A percentile compares a stretch with the other conserved stretches of the same genome.
Evolutionary conservation across 306 rosid species (phyloP).

Genomic region (Acacia acuminata): DNA sequence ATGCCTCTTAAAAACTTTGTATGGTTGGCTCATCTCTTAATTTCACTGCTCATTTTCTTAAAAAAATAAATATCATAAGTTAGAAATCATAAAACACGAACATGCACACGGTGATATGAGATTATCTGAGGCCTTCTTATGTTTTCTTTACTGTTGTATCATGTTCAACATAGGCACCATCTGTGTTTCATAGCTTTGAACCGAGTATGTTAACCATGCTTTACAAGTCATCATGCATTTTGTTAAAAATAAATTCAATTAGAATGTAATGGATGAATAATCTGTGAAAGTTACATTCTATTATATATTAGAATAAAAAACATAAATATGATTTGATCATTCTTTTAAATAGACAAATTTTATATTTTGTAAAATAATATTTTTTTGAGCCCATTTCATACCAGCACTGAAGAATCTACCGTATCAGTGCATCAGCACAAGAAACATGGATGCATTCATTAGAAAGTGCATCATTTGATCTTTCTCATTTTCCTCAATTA

Average conservation of each 20-base stretch:
- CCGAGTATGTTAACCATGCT: neutral
- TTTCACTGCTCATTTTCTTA: neutral
- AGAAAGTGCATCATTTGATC: conserved; percentile 20
- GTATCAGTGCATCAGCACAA: neutral
- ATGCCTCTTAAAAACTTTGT: neutral
- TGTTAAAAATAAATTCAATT: neutral
- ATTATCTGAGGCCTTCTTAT: neutral
- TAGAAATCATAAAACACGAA: neutral
- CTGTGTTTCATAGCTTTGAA: neutral
- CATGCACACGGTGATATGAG: neutral
- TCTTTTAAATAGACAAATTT: neutral
- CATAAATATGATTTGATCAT: neutral
- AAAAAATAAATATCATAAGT: neutral
- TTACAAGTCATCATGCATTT: neutral
- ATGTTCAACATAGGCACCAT: neutral
- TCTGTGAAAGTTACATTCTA: neutral
- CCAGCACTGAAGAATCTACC: neutral
- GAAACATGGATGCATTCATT: neutral
- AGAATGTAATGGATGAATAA: neutral
- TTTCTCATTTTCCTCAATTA: conserved; percentile 15
- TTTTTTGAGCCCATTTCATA: neutral
- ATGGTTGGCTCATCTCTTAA: neutral
- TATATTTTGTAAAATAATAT: neutral
- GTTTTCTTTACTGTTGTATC: neutral
- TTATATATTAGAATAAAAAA: neutral